Evolutionary conservation across 2,329 filamentous ascomycete genomes (phyloP), one percentile per base, ranked within the genome.

Genomic region (Stemphylium beticola): DNA sequence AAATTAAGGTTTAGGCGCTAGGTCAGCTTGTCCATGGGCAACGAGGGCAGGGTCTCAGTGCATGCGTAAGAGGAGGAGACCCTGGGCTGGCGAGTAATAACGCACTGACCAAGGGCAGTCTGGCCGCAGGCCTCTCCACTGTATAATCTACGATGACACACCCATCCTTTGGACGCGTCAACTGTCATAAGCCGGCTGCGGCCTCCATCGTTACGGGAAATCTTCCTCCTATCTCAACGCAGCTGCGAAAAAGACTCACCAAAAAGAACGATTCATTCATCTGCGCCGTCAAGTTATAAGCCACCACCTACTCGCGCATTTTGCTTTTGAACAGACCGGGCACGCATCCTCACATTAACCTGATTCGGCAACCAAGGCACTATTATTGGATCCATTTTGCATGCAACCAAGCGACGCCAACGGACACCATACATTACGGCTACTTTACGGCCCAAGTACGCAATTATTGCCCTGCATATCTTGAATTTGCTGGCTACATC

Each of bases 401-500:
- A 56, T 58, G 55, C 56, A 49, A 49, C 63, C 65, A 61, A 65
- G 60, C 54, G 57, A 64, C 63, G 58, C 62, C 62, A 64, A 61
- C 56, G 42, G 45, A 53, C 53, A 47, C 40, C 51, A 61, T 54
- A 52, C 31, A 62, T 51, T 61, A 60, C 49, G 55, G 62, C 36
- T 56, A 53, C 58, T 61, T 57, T 60, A 58, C 66, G 54, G 50
- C 58, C 57, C 59, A 57, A 58, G 58, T 50, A 53, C 55, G 54
- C 56, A 53, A 57, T 42, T 41, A 31, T 36, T 54, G 62, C 61
- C 59, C 68, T 68, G 66, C 62, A 58, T 70, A 56, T 55, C 61
- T 53, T 41, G 39, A 46, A 55, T 44, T 54, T 32, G 41, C 52
- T 46, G 47, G 33, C 47, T 55, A 71, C 68, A 71, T 69, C 68